A percentile compares a stretch with the other conserved stretches of the same genome.
phyloP scores from a whole-genome alignment of 495 filamentous ascomycete species.

The Penicillium atrosanguineum region DNA sequence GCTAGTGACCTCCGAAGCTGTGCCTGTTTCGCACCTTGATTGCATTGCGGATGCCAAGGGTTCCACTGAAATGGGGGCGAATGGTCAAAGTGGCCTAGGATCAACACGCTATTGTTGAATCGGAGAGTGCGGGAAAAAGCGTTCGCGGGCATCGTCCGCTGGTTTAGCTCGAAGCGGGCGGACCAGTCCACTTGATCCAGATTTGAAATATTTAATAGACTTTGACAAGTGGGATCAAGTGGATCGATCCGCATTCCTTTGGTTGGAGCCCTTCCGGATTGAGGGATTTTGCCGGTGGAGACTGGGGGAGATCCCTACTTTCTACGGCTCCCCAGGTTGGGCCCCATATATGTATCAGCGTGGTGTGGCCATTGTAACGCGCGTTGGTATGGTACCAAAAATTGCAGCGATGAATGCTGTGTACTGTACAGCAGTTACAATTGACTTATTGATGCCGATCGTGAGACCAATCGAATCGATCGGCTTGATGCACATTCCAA shows the following conservation, averaged over 20 bases:
- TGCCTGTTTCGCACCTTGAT: background rate
- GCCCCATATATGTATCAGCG: background rate
- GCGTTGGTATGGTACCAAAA: too few species aligned
- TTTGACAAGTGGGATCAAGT: constrained; percentile 4
- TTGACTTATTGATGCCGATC: background rate
- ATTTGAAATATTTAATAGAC: constrained; percentile 9
- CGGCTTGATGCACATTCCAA: background rate
- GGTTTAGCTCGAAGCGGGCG: constrained; percentile 3
- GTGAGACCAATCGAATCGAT: background rate
- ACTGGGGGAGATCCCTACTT: constrained; percentile 19
- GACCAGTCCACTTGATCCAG: background rate
- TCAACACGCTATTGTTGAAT: background rate
- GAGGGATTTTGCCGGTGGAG: constrained; percentile 23
- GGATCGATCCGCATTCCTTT: background rate
- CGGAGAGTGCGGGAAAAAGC: background rate
- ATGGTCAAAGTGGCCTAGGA: background rate
- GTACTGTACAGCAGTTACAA: background rate
- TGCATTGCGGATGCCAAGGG: background rate
- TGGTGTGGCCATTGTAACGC: too few species aligned
- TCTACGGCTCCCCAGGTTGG: constrained; percentile 4
- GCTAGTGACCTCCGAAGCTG: background rate
- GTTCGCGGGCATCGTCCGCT: constrained; percentile 11
- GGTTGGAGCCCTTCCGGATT: constrained; percentile 11
- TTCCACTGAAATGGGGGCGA: background rate
- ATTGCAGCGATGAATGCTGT: background rate